Conservation (phyloP, 495 filamentous ascomycete genomes). For the Aspergillus carlsbadensis region DNA sequence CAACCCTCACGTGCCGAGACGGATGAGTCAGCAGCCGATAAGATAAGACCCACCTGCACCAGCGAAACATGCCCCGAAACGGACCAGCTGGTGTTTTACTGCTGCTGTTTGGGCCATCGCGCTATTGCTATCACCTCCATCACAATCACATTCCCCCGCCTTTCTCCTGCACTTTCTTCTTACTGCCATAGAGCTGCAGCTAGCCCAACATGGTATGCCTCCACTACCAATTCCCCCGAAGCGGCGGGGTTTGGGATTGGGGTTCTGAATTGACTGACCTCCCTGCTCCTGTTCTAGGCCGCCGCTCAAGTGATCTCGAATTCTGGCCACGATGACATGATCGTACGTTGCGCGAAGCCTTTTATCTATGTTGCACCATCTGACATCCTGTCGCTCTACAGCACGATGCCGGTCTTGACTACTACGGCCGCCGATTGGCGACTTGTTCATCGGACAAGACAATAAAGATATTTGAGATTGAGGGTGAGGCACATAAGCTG, state of each 20-base stretch:
- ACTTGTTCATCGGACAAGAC: slow-evolving; percentile 98
- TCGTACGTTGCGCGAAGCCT: slow-evolving; percentile 62
- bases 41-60: slow-evolving; percentile 38
- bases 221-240: neutral
- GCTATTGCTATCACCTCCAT: slow-evolving; percentile 2
- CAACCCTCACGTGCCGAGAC: slow-evolving; percentile 20
- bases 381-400: slow-evolving; percentile 33
- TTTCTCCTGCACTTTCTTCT: neutral
- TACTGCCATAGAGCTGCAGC: slow-evolving; percentile 5
- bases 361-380: neutral
- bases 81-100: slow-evolving; percentile 32
- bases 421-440: slow-evolving; percentile 93
- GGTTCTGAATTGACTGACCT: slow-evolving; percentile 17
- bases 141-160: slow-evolving; percentile 1
- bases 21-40: slow-evolving; percentile 31
- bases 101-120: slow-evolving; percentile 17
- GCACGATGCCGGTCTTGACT: slow-evolving; percentile 98
- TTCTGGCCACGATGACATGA: slow-evolving; percentile 98
- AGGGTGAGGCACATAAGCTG: slow-evolving; percentile 86
- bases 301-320: slow-evolving; percentile 77
- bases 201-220: slow-evolving; percentile 15
- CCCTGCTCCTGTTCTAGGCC: slow-evolving; percentile 47
- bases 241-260: neutral
- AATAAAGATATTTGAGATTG: slow-evolving; percentile 98
- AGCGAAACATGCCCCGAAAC: slow-evolving; percentile 16